Conservation (phyloP, 805 yeast genomes). For the Yamadazyma olivae region DNA sequence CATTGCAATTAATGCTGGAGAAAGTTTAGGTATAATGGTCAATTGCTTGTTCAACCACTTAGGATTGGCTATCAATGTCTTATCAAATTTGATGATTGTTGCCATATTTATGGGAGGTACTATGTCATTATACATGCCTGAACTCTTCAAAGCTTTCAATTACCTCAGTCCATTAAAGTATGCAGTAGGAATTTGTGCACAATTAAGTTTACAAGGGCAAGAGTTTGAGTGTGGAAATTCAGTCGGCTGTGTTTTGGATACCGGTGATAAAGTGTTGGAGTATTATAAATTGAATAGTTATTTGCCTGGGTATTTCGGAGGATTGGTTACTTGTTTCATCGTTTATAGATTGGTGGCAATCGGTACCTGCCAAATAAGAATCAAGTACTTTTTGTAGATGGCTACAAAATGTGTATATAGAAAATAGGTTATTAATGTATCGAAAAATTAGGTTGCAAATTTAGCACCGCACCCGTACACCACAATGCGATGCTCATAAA, state of each 20-base stretch:
- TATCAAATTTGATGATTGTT: conserved; percentile 61
- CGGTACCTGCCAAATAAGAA: conserved; percentile 21
- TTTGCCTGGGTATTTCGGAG: conserved; percentile 30
- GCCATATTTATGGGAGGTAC: conserved; percentile 85
- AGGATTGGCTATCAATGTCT: conserved; percentile 76
- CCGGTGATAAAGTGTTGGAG: conserved; percentile 33
- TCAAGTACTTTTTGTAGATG: conserved; percentile 18
- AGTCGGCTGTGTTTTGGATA: conserved; percentile 17
- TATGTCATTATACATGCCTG: conserved; percentile 73
- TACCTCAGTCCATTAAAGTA: conserved; percentile 78
- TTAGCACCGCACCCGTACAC: neutral
- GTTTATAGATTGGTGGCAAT: conserved; percentile 31
- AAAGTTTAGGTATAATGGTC: conserved; percentile 77
- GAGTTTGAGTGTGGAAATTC: conserved; percentile 44
- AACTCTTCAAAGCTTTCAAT: conserved; percentile 65
- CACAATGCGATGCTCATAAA: no score
- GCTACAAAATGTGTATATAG: no score
- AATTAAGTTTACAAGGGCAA: conserved; percentile 53
- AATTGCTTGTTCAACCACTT: conserved; percentile 70
- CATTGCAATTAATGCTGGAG: conserved; percentile 69
- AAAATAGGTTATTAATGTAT: no score
- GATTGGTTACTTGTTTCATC: conserved; percentile 32
- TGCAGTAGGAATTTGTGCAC: conserved; percentile 58
- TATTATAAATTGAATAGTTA: conserved; percentile 26
- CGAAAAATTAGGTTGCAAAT: neutral